Evolutionary conservation across 2,329 filamentous ascomycete genomes (phyloP).

Genomic region (Blumeriella jaapii): DNA sequence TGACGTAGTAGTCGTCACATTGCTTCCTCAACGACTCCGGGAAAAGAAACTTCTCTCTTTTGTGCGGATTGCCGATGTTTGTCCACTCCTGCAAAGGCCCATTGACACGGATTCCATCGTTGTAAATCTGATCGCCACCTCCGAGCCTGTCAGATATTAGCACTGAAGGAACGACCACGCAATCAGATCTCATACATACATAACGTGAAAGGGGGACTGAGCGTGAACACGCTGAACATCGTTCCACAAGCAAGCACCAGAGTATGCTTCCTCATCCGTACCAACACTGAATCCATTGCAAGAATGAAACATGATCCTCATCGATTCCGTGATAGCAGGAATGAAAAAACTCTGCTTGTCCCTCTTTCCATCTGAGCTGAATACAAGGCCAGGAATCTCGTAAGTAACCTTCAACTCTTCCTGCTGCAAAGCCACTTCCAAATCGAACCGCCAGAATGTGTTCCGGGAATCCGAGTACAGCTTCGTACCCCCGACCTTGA

Average conservation of each 20-base stretch:
- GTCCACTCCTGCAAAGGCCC: constrained; percentile 79
- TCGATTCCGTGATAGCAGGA: constrained; percentile 69
- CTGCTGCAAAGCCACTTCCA: constrained; percentile 63
- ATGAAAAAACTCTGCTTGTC: constrained; percentile 68
- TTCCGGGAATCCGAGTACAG: constrained; percentile 53
- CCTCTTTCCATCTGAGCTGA: constrained; percentile 44
- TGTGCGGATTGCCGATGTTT: constrained; percentile 67
- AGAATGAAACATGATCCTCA: constrained; percentile 98
- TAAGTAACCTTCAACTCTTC: constrained; percentile 72
- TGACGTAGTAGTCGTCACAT: constrained; percentile 82
- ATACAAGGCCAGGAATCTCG: constrained; percentile 53
- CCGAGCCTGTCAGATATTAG: constrained; percentile 51
- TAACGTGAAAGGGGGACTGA: constrained; percentile 80
- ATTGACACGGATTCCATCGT: constrained; percentile 77
- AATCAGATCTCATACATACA: too few species aligned
- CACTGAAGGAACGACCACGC: constrained; percentile 33
- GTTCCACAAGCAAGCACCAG: constrained; percentile 88
- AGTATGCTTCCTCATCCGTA: constrained; percentile 75
- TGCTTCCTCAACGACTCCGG: constrained; percentile 67
- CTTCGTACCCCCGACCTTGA: constrained; percentile 41
- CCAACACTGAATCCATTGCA: constrained; percentile 94
- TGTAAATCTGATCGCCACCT: constrained; percentile 94
- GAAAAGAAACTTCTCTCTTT: constrained; percentile 70
- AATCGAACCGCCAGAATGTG: constrained; percentile 90
- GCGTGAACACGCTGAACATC: constrained; percentile 79